Evolutionary conservation across 495 filamentous ascomycete species (phyloP).

Genomic region (Sordaria brevicollis): DNA sequence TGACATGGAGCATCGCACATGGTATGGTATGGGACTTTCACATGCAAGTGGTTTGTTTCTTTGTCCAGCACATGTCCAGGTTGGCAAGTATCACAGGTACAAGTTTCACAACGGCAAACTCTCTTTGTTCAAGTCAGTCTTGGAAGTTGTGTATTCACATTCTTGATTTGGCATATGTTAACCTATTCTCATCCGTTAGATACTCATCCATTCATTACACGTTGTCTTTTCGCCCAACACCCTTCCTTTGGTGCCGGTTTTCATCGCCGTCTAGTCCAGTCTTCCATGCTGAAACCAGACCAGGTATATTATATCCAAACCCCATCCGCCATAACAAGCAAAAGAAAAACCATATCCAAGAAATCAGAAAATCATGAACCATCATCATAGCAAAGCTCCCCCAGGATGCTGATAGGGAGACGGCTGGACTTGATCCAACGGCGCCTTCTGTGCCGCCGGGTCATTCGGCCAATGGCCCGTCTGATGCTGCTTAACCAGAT

Average conservation of each 20-base stretch:
- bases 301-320: background rate
- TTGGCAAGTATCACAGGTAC: background rate
- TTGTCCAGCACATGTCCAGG: too few relatives aligned
- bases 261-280: background rate
- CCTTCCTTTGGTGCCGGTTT: background rate
- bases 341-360: background rate
- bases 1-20: background rate
- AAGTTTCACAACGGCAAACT: background rate
- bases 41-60: background rate
- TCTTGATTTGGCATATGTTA: background rate
- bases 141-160: background rate
- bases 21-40: too few relatives aligned
- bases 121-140: background rate
- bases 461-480: background rate
- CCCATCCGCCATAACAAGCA: background rate
- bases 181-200: background rate
- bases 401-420: background rate
- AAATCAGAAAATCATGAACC: background rate
- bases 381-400: background rate
- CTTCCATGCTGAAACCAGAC: background rate
- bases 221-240: background rate
- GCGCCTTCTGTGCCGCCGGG: constrained; percentile 11
- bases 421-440: constrained; percentile 10
- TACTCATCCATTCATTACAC: background rate
- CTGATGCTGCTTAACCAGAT: background rate